phyloP scores from a whole-genome alignment of 2,329 filamentous ascomycete genomes.

The Pseudodiploospora longispora region DNA sequence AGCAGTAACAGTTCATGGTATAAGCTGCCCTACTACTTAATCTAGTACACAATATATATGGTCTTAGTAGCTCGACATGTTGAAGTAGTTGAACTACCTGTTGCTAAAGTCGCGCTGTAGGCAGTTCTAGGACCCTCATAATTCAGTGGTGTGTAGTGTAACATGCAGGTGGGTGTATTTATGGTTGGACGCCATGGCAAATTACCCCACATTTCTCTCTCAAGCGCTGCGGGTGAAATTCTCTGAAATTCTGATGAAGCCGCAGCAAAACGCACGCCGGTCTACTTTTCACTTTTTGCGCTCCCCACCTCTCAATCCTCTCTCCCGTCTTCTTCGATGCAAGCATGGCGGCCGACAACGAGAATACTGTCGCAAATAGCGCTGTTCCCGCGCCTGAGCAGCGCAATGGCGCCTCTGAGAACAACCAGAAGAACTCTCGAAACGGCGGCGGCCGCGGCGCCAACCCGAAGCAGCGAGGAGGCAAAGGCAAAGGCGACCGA shows the following conservation, averaged over 20 bases:
- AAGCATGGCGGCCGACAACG: slow-evolving; percentile 24
- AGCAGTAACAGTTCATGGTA: background rate
- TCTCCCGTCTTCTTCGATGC: slow-evolving; percentile 15
- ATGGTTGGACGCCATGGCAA: background rate
- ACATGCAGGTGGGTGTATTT: too few relatives aligned
- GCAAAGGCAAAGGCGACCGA: slow-evolving; percentile 19
- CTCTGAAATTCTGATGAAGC: slow-evolving; percentile 4
- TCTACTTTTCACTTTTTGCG: background rate
- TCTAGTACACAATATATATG: background rate
- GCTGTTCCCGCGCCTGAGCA: slow-evolving; percentile 6
- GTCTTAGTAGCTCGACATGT: slow-evolving; percentile 2
- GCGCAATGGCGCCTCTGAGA: slow-evolving; percentile 9
- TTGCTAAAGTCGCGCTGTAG: too few relatives aligned
- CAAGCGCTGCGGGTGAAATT: slow-evolving; percentile 4
- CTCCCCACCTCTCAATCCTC: background rate
- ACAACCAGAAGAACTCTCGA: slow-evolving; percentile 3
- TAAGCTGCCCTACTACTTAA: background rate
- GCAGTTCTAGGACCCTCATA: too few relatives aligned
- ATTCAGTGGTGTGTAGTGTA: too few relatives aligned
- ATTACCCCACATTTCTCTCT: slow-evolving; percentile 1
- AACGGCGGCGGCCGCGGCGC: slow-evolving; percentile 4
- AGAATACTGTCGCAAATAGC: slow-evolving; percentile 19
- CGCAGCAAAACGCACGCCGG: slow-evolving; percentile 1
- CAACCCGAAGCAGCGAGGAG: slow-evolving; percentile 11
- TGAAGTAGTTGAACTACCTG: background rate